Evolutionary conservation across 495 filamentous ascomycete genomes (phyloP), one percentile per base, ranked within the genome.

Genomic region (Bacidia rubella): DNA sequence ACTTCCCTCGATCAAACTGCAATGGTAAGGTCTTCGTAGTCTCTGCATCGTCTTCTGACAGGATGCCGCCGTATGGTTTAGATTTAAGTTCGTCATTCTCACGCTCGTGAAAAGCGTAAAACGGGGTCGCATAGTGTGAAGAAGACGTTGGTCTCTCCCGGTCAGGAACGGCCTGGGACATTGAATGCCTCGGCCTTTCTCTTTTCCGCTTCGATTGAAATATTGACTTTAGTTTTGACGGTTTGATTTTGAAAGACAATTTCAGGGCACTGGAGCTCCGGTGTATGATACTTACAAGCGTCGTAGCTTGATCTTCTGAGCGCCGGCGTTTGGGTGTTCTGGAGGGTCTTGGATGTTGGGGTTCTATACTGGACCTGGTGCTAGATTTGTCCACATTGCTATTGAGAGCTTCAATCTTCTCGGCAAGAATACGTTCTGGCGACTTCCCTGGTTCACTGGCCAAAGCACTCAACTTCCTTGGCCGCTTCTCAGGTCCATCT

Each of bases 1-100:
- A 98, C 15, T 80, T 76, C 40, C 83, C 80, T 24, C 90, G 80
- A 59, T 98, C 92, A 39, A 75, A 69, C 56, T 81, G 76, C 41
- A 79, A 75, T 1, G 92, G 93, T 41, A 95, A 73, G 0, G 90
- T 96, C 57, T 83, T 86, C 0, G 82, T 78, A 0, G 93, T 98
- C 59, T 96, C 88, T 1, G 90, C 88, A 62, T 98, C 92, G 10
- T 78, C 74, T 65, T 96, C 89, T 1, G 76, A 82, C 35, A 98
- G 69, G 40, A 97, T 95, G 9, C 92, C 92, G 42, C 92, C 93
- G 60, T 97, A 98, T 1, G 93, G 92, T 64, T 95, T 98, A 15
- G 82, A 83, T 62, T 93, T 94, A 11, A 77, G 66, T 58, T 96
- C 90, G 56, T 97, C 92, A 27, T 78, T 81, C 53, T 95, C 89